Conservation (phyloP, 2,329 filamentous ascomycete species). For the Colletotrichum zoysiae region DNA sequence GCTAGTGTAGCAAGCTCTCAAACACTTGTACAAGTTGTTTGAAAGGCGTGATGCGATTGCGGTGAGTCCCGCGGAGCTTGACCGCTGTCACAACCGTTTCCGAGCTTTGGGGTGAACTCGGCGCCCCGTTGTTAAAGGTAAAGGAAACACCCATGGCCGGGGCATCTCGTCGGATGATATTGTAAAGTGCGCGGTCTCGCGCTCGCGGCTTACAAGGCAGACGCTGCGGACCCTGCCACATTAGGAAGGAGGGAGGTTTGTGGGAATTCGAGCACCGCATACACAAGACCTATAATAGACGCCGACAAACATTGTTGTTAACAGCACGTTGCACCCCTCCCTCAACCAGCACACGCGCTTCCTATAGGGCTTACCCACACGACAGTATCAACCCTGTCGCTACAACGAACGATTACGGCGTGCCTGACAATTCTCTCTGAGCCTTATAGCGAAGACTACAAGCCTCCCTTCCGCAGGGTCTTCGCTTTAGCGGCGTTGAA, state of each 20-base stretch:
- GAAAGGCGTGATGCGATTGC: too few relatives aligned
- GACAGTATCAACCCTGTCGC: not conserved
- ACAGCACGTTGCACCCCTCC: not conserved
- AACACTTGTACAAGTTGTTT: too few relatives aligned
- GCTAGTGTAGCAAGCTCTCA: too few relatives aligned
- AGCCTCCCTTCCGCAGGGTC: constrained; percentile 68
- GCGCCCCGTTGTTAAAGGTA: too few relatives aligned
- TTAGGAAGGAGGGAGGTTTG: not conserved
- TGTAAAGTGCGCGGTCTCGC: not conserved
- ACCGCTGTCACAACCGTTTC: too few relatives aligned
- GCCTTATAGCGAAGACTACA: constrained; percentile 77
- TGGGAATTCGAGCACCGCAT: not conserved
- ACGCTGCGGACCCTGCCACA: not conserved
- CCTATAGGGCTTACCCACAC: not conserved
- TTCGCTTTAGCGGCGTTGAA: constrained; percentile 65
- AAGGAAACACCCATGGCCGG: too few relatives aligned
- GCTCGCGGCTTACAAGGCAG: too few relatives aligned
- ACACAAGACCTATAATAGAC: not conserved
- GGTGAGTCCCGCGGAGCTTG: too few relatives aligned
- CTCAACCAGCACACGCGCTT: not conserved
- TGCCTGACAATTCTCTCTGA: constrained; percentile 71
- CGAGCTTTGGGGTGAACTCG: too few relatives aligned
- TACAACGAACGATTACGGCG: not conserved
- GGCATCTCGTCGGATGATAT: too few relatives aligned
- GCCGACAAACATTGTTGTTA: not conserved